Evolutionary conservation across 441 rosid species (phyloP).

Genomic region (Croton setiger): DNA sequence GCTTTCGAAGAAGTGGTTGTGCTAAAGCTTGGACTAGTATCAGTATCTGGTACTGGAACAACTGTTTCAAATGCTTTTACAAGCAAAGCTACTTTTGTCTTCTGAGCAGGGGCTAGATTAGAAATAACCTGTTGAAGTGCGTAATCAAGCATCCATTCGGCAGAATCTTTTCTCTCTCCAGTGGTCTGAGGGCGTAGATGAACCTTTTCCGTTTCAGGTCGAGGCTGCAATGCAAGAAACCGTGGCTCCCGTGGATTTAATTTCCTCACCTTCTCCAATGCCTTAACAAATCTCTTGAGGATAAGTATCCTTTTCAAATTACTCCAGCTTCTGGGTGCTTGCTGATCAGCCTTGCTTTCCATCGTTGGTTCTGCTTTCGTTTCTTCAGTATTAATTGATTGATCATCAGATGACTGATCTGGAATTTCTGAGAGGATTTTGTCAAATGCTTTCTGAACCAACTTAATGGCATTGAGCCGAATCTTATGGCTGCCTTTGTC

Average conservation of each 20-base stretch:
- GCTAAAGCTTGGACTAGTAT: constrained; percentile 15
- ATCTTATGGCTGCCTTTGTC: constrained; percentile 29
- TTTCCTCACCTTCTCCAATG: constrained; percentile 61
- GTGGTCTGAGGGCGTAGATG: constrained; percentile 45
- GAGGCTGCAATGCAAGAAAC: constrained; percentile 28
- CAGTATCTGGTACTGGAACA: constrained; percentile 34
- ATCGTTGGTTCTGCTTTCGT: constrained; percentile 31
- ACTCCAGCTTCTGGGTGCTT: constrained; percentile 67
- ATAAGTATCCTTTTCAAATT: constrained; percentile 68
- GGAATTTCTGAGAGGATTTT: constrained; percentile 73
- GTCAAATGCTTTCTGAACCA: constrained; percentile 78
- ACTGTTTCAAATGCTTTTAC: constrained; percentile 87
- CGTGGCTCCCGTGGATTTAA: constrained; percentile 42
- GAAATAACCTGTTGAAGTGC: constrained; percentile 83
- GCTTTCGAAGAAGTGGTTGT: constrained; percentile 26
- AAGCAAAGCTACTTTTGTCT: constrained; percentile 73
- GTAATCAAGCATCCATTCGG: constrained; percentile 97
- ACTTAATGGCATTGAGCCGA: constrained; percentile 55
- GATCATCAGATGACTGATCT: constrained; percentile 60
- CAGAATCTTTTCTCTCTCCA: constrained; percentile 60
- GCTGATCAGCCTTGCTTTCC: constrained; percentile 31
- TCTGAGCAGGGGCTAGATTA: constrained; percentile 76
- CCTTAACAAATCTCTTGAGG: constrained; percentile 73
- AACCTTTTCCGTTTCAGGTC: constrained; percentile 47
- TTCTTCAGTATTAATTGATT: constrained; percentile 30